These are phyloP conservation scores for Ophiocordyceps camponoti-leonardi DNA, from an alignment of 2,329 filamentous ascomycete species.

Conservation along the genomic window DNA sequence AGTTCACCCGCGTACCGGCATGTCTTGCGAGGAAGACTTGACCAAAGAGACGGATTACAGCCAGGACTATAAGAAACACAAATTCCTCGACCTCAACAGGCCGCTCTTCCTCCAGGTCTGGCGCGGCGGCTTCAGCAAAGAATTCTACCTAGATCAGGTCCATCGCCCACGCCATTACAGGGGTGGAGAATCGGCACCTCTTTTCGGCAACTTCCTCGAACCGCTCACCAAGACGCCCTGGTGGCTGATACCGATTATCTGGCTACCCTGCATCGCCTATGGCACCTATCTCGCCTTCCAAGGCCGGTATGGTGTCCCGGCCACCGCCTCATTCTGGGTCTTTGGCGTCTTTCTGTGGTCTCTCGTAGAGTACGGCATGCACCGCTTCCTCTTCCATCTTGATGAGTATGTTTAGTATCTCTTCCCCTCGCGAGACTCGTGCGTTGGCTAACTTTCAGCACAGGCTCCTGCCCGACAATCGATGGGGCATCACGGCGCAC, in stretches of 20 bases:
- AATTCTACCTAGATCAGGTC: slow-evolving; percentile 95
- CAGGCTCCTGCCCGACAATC: slow-evolving; percentile 80
- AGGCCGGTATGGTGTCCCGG: slow-evolving; percentile 34
- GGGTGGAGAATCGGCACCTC: slow-evolving; percentile 75
- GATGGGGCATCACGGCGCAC: slow-evolving; percentile 69
- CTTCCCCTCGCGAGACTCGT: neutral
- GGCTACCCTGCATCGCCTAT: slow-evolving; percentile 67
- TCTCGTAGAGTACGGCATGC: slow-evolving; percentile 73
- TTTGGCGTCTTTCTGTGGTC: slow-evolving; percentile 71
- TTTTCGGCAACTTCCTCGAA: slow-evolving; percentile 98
- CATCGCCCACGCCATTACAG: slow-evolving; percentile 93
- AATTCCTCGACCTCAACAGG: slow-evolving; percentile 77
- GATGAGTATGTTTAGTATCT: slow-evolving; percentile 49
- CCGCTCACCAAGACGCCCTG: slow-evolving; percentile 90
- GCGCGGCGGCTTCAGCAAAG: slow-evolving; percentile 73
- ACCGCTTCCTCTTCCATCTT: slow-evolving; percentile 85
- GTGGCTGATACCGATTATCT: slow-evolving; percentile 74
- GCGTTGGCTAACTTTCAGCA: neutral
- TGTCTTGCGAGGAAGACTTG: slow-evolving; percentile 78
- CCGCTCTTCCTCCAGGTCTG: slow-evolving; percentile 81
- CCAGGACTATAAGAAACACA: slow-evolving; percentile 72
- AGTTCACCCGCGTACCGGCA: slow-evolving; percentile 55
- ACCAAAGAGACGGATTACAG: slow-evolving; percentile 64
- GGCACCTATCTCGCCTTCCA: slow-evolving; percentile 48
- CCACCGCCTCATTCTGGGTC: slow-evolving; percentile 44